These are phyloP conservation scores for Linnemannia exigua DNA, from an alignment of 192 early-diverging fungal genomes.

Conservation along the genomic window DNA sequence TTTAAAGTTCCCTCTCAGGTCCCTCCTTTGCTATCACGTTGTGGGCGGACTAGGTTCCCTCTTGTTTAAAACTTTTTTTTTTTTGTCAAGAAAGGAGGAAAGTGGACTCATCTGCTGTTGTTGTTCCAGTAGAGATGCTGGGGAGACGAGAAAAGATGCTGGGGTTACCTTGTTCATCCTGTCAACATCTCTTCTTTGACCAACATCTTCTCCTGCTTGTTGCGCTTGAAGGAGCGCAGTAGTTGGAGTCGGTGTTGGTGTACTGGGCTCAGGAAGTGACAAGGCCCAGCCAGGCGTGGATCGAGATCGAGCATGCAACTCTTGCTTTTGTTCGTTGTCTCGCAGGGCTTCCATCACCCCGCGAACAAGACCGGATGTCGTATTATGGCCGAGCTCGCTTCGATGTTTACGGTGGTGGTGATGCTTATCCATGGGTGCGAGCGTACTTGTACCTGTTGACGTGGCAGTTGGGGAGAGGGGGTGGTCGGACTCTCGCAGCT, in stretches of 20 bases:
- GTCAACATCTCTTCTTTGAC: neutral
- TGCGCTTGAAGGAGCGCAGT: neutral
- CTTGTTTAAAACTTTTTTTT: neutral
- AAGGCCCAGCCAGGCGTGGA: neutral
- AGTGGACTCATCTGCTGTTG: neutral
- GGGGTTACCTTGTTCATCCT: neutral
- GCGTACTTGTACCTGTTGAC: slow-evolving; percentile 1
- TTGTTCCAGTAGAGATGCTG: slow-evolving; percentile 2
- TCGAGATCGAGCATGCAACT: neutral
- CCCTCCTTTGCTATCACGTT: neutral
- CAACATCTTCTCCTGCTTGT: neutral
- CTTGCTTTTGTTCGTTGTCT: slow-evolving; percentile 18
- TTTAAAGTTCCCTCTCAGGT: slow-evolving; percentile 11
- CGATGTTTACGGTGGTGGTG: slow-evolving; percentile 27
- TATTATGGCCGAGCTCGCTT: slow-evolving; percentile 27
- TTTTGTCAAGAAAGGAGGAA: neutral
- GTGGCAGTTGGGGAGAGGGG: slow-evolving; percentile 3
- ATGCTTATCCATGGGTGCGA: neutral
- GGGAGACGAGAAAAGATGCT: neutral
- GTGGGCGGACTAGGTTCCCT: neutral
- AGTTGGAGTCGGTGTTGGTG: neutral
- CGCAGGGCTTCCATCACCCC: slow-evolving; percentile 40
- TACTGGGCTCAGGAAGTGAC: neutral
- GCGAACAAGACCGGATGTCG: slow-evolving; percentile 5
- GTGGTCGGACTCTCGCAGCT: slow-evolving; percentile 18